phyloP scores from a whole-genome alignment of 2,329 filamentous ascomycete species.

The Aspergillus terreus region DNA sequence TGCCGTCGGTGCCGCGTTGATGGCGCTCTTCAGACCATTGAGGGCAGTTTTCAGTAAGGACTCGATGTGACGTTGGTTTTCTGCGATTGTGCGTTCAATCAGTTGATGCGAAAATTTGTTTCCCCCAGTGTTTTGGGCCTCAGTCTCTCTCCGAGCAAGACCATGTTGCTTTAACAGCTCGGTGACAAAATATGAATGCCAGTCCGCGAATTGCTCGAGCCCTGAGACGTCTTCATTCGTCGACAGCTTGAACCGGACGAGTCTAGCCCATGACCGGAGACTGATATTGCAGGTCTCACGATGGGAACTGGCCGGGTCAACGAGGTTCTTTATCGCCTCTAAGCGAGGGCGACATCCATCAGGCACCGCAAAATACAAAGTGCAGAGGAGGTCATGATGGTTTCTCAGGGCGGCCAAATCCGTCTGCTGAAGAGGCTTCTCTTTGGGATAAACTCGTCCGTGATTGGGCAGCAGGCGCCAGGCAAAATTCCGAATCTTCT shows the following conservation, averaged over 20 bases:
- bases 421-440: conserved; percentile 49
- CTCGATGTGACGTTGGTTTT: conserved; percentile 57
- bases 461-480: conserved; percentile 60
- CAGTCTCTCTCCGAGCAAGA: conserved; percentile 55
- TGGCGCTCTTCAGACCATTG: conserved; percentile 46
- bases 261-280: conserved; percentile 55
- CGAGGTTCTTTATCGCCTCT: conserved; percentile 50
- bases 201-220: conserved; percentile 49
- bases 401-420: conserved; percentile 58
- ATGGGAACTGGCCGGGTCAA: conserved; percentile 56
- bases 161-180: conserved; percentile 54
- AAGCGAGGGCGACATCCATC: conserved; percentile 51
- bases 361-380: conserved; percentile 57
- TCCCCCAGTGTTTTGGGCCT: conserved; percentile 45
- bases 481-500: conserved; percentile 54
- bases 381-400: conserved; percentile 59
- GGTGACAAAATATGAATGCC: conserved; percentile 53
- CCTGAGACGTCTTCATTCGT: conserved; percentile 45
- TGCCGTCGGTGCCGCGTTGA: conserved; percentile 41
- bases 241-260: conserved; percentile 56
- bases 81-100: conserved; percentile 50
- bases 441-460: conserved; percentile 58
- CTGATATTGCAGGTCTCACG: conserved; percentile 58
- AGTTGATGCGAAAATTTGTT: conserved; percentile 43
- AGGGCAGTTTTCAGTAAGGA: conserved; percentile 52